phyloP scores from a whole-genome alignment of 306 rosid species.

The Arachis hypogaea region DNA sequence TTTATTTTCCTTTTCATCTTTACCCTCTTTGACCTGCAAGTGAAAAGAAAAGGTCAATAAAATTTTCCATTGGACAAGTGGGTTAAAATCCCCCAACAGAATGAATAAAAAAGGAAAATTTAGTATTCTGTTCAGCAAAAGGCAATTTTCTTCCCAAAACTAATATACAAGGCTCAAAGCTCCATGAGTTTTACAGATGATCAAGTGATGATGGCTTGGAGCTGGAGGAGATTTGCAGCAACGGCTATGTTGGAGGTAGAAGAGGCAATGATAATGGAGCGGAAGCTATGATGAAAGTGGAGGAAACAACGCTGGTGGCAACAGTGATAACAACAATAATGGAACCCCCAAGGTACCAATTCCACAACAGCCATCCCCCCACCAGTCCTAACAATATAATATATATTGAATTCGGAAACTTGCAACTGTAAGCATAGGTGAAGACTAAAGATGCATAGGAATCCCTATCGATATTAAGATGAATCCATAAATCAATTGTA shows the following conservation, averaged over 20 bases:
- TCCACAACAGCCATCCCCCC: background rate
- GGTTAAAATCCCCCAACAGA: background rate
- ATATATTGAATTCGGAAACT: conserved; percentile 7
- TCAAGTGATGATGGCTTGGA: conserved; percentile 11
- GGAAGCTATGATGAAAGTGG: conserved; percentile 1
- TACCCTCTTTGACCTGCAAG: conserved; percentile 43
- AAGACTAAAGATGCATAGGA: background rate
- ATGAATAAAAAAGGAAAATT: conserved; percentile 1
- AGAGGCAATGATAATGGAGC: background rate
- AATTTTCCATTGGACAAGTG: conserved; percentile 14
- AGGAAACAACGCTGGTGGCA: background rate
- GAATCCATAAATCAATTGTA: conserved; percentile 22
- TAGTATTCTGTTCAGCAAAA: conserved; percentile 15
- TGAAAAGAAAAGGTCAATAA: conserved; percentile 27
- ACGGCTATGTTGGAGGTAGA: background rate
- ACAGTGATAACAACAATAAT: conserved; percentile 11
- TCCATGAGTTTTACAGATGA: conserved; percentile 13
- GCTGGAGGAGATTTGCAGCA: background rate
- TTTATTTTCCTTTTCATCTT: conserved; percentile 43
- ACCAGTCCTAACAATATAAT: background rate
- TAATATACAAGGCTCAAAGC: conserved; percentile 1
- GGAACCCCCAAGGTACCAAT: background rate
- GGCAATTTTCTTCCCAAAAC: conserved; percentile 14
- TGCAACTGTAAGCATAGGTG: background rate
- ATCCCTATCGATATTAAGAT: background rate